Evolutionary conservation across 176 grass and related monocot species (phyloP).

Genomic region (Eragrostis nindensis): DNA sequence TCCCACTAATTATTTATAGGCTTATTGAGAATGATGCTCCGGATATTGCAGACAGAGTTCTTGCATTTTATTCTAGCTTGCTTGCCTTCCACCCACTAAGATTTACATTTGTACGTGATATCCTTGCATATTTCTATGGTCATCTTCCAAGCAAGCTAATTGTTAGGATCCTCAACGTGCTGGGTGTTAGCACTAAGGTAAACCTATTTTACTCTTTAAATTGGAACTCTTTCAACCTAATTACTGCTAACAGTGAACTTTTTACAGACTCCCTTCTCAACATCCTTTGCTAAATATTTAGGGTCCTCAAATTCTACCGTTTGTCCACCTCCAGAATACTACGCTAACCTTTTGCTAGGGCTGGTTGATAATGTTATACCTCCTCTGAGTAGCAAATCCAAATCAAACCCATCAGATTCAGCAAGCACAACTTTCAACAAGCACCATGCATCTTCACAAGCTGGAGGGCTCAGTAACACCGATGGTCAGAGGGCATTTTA

Average conservation of each 20-base stretch:
- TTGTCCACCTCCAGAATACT: slow-evolving; percentile 93
- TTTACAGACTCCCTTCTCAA: slow-evolving; percentile 85
- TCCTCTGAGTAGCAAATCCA: slow-evolving; percentile 87
- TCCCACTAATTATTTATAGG: slow-evolving; percentile 93
- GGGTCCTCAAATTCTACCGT: slow-evolving; percentile 58
- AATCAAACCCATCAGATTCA: slow-evolving; percentile 64
- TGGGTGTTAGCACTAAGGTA: slow-evolving; percentile 91
- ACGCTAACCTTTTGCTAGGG: slow-evolving; percentile 84
- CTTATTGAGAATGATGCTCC: slow-evolving; percentile 92
- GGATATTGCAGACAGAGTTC: slow-evolving; percentile 90
- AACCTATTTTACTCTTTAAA: slow-evolving; percentile 26
- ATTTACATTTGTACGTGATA: slow-evolving; percentile 96
- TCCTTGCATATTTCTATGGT: slow-evolving; percentile 98
- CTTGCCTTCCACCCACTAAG: slow-evolving; percentile 92
- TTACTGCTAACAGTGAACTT: slow-evolving; percentile 31
- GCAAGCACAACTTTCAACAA: slow-evolving; percentile 56
- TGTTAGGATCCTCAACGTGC: slow-evolving; percentile 78
- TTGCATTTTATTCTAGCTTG: slow-evolving; percentile 76
- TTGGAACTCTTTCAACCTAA: slow-evolving; percentile 9
- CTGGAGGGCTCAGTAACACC: slow-evolving; percentile 54
- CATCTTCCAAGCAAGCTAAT: slow-evolving; percentile 89
- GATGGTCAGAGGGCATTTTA: slow-evolving; percentile 94
- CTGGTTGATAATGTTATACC: slow-evolving; percentile 98
- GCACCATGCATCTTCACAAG: slow-evolving; percentile 58
- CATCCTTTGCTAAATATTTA: slow-evolving; percentile 77